phyloP scores from a whole-genome alignment of 139 green algal species.

The Volvox reticuliferus region DNA sequence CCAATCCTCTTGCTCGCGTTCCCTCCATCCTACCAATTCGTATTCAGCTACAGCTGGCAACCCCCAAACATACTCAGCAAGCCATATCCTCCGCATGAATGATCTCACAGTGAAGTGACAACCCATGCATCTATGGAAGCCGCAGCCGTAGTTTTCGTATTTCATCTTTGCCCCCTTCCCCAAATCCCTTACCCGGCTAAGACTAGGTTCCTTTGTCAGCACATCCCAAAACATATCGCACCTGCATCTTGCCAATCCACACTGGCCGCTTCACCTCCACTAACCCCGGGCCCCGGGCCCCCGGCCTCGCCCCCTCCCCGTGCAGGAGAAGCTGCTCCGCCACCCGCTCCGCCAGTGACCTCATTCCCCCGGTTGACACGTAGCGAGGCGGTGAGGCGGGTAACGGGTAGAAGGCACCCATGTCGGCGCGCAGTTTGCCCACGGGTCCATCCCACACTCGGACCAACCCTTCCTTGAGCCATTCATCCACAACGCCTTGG shows the following conservation, averaged over 20 bases:
- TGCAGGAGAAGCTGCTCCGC: constrained; percentile 33
- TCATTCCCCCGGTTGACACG: constrained; percentile 71
- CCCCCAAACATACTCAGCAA: no score
- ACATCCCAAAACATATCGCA: neutral
- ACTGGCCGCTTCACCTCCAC: constrained; percentile 63
- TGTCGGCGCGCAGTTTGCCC: constrained; percentile 38
- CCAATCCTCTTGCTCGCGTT: no score
- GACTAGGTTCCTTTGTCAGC: no score
- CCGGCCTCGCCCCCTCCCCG: constrained; percentile 29
- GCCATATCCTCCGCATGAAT: no score
- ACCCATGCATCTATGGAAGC: no score
- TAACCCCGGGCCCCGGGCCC: constrained; percentile 11
- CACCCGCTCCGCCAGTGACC: constrained; percentile 69
- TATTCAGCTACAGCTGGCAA: no score
- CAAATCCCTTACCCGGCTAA: no score
- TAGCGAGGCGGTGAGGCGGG: constrained; percentile 54
- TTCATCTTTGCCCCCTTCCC: no score
- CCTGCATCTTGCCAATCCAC: constrained; percentile 74
- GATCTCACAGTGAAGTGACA: no score
- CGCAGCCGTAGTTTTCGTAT: no score
- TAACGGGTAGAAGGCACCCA: constrained; percentile 54
- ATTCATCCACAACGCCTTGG: constrained; percentile 61
- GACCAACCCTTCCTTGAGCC: constrained; percentile 63
- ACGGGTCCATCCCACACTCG: constrained; percentile 69
- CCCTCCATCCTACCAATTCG: no score